phyloP scores from a whole-genome alignment of 805 yeast species.

The Metschnikowia koreensis region DNA sequence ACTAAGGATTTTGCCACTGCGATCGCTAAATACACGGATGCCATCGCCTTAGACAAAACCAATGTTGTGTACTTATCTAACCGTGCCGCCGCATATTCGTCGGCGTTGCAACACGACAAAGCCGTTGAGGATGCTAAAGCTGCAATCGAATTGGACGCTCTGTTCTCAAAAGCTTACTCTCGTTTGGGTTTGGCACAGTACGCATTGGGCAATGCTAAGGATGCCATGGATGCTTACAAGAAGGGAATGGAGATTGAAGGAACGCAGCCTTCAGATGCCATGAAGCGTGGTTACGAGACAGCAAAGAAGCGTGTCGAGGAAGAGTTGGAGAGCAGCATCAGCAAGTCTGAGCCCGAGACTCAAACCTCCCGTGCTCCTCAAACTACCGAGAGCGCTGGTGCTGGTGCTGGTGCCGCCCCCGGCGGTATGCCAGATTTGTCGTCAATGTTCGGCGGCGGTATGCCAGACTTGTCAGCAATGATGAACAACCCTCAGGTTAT shows the following conservation, averaged over 20 bases:
- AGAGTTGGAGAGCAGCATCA: slow-evolving; percentile 49
- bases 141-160: slow-evolving; percentile 76
- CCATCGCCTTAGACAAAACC: slow-evolving; percentile 63
- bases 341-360: slow-evolving; percentile 30
- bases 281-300: slow-evolving; percentile 90
- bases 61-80: slow-evolving; percentile 88
- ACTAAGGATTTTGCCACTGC: slow-evolving; percentile 68
- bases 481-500: slow-evolving; percentile 67
- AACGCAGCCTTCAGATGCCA: slow-evolving; percentile 76
- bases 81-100: slow-evolving; percentile 95
- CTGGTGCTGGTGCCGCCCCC: slow-evolving; percentile 40
- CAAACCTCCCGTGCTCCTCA: slow-evolving; percentile 9
- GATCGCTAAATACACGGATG: slow-evolving; percentile 73
- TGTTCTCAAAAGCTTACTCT: slow-evolving; percentile 89
- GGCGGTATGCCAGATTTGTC: slow-evolving; percentile 76
- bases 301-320: slow-evolving; percentile 86
- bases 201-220: slow-evolving; percentile 91
- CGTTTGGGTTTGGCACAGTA: slow-evolving; percentile 92
- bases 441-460: slow-evolving; percentile 74
- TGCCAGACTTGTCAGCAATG: slow-evolving; percentile 50
- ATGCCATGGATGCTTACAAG: slow-evolving; percentile 86
- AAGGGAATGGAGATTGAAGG: slow-evolving; percentile 88
- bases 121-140: slow-evolving; percentile 83
- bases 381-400: slow-evolving; percentile 29
- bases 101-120: slow-evolving; percentile 64